Evolutionary conservation across 495 filamentous ascomycete genomes (phyloP).

Genomic region (Penicillium pulvis): DNA sequence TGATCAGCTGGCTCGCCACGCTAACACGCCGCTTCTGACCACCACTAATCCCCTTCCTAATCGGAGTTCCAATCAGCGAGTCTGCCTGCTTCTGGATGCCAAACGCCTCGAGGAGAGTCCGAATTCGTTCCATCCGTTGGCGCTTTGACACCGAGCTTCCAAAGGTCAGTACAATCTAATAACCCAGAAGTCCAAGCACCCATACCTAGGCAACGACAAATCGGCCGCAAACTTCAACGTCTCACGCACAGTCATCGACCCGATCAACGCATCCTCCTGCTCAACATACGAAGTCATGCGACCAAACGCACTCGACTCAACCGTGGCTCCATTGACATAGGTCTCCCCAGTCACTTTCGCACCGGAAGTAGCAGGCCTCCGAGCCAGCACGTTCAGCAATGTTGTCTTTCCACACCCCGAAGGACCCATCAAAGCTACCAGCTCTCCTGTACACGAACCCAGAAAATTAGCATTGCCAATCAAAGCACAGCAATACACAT

Average conservation of each 20-base stretch:
- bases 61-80: slow-evolving; percentile 73
- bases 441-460: slow-evolving; percentile 52
- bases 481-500: not conserved
- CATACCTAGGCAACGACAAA: slow-evolving; percentile 58
- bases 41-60: slow-evolving; percentile 76
- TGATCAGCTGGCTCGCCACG: slow-evolving; percentile 78
- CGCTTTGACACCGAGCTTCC: slow-evolving; percentile 41
- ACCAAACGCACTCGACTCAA: slow-evolving; percentile 33
- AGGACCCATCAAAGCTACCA: slow-evolving; percentile 77
- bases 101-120: slow-evolving; percentile 59
- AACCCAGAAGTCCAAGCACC: too few relatives aligned
- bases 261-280: slow-evolving; percentile 82
- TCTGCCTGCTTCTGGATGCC: slow-evolving; percentile 64
- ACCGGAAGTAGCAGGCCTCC: slow-evolving; percentile 49
- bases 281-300: slow-evolving; percentile 73
- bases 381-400: slow-evolving; percentile 72
- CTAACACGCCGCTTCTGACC: slow-evolving; percentile 80
- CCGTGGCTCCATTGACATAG: slow-evolving; percentile 58
- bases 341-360: slow-evolving; percentile 51
- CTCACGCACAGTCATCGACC: slow-evolving; percentile 74
- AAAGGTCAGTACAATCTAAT: slow-evolving; percentile 4
- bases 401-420: slow-evolving; percentile 79
- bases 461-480: not conserved
- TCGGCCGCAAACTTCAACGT: slow-evolving; percentile 70
- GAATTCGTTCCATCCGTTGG: slow-evolving; percentile 56